Conservation (phyloP, 1,284 basidiomycete species). For the Somion occarium region DNA sequence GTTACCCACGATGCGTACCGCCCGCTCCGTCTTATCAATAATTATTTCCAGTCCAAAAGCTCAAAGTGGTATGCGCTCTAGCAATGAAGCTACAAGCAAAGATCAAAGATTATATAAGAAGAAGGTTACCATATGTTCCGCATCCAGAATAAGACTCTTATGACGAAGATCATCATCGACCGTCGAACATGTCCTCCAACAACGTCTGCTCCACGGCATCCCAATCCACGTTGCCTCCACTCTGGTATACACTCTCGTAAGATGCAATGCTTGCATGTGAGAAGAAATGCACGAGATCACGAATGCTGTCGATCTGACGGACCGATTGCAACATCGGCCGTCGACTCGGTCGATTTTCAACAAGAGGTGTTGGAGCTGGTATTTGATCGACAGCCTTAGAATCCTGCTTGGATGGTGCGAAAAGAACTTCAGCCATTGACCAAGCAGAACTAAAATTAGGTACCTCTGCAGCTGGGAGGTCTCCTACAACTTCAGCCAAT, state of each 20-base stretch:
- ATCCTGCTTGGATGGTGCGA: constrained; percentile 5
- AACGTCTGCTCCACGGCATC: constrained; percentile 78
- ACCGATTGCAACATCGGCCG: constrained; percentile 67
- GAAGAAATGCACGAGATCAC: constrained; percentile 84
- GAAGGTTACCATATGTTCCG: too few relatives aligned
- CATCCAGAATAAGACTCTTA: background rate
- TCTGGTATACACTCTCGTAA: constrained; percentile 86
- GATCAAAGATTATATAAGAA: too few relatives aligned
- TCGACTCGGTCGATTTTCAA: constrained; percentile 43
- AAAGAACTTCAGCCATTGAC: background rate
- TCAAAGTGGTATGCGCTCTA: too few relatives aligned
- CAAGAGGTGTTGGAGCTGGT: constrained; percentile 17
- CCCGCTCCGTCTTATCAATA: too few relatives aligned
- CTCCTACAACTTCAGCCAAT: constrained; percentile 76
- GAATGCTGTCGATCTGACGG: constrained; percentile 74
- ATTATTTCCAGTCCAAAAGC: too few relatives aligned
- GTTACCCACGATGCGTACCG: too few relatives aligned
- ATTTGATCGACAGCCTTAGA: constrained; percentile 7
- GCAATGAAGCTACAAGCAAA: too few relatives aligned
- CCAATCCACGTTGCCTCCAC: constrained; percentile 80
- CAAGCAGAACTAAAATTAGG: constrained; percentile 9
- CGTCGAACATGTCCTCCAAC: constrained; percentile 86
- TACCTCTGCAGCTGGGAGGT: constrained; percentile 45
- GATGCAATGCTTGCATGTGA: constrained; percentile 82
- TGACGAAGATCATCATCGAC: constrained; percentile 31